Evolutionary conservation across 306 rosid species (phyloP), one percentile per base, ranked within the genome.

Genomic region (Ceratonia siliqua): DNA sequence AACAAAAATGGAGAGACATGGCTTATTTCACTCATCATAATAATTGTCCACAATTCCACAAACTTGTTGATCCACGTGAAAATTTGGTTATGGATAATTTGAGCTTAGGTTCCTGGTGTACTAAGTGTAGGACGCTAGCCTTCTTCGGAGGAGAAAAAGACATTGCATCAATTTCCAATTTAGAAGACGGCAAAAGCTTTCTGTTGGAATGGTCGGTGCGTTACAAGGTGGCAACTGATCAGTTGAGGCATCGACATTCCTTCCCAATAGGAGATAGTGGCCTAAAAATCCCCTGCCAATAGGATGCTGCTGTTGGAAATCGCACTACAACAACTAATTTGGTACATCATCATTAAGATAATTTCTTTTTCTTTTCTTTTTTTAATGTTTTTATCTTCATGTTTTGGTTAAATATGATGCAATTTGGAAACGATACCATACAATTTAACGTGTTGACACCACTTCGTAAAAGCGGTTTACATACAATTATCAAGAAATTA

Each of bases 41-140:
- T 72, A 77, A 73, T 67, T 70, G 54, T 74, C 79, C 7, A 65
- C 74, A 24, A 87, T n/a, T n/a, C 73, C n/a, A 55, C 64, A 12
- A 89, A 77, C 89, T 85, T 89, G 78, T 84, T 89, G 85, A 89
- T 87, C 92, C 89, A 85, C 78, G 87, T 85, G 83, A 89, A 89
- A 81, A 87, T 85, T 70, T 87, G 53, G 83, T 80, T 28, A 85
- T 67, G 22, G 95, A 87, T 10, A 85, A 83, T 72, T 89, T 89
- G 71, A 89, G 70, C 87, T 85, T 89, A 41, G 85, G 87, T 82
- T 89, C 92, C 74, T 13, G 24, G 89, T 24, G 54, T 83, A 87
- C 90, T 83, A 79, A 80, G 83, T 85, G 64, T 89, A 85, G 65
- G 58, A 58, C 38, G 90, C 86, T 13, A 85, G 89, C 68, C 89